phyloP scores from a whole-genome alignment of 805 yeast species.

The Phaffomyces thermotolerans region DNA sequence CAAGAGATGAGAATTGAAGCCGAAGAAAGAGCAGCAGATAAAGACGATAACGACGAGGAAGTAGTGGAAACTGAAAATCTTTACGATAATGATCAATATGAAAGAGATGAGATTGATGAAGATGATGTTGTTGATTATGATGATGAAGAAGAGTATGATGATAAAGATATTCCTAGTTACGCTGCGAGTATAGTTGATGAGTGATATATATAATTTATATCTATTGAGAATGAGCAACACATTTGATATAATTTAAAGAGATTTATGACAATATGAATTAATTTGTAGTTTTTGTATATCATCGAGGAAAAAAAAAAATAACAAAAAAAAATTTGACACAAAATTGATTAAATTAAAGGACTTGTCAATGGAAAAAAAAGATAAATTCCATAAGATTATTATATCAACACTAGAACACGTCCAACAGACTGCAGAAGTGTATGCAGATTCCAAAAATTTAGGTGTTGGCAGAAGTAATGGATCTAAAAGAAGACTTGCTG shows the following conservation, averaged over 20 bases:
- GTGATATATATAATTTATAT: no score
- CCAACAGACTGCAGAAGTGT: slow-evolving; percentile 6
- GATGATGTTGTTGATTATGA: slow-evolving; percentile 18
- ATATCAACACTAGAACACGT: slow-evolving; percentile 1
- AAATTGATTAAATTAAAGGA: background rate
- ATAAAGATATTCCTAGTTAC: slow-evolving; percentile 21
- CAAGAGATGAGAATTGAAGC: slow-evolving; percentile 86
- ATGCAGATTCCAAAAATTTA: background rate
- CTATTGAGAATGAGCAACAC: no score
- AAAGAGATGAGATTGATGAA: slow-evolving; percentile 26
- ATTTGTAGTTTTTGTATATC: background rate
- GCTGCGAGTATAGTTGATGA: slow-evolving; percentile 20
- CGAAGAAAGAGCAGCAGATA: slow-evolving; percentile 39
- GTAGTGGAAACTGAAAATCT: slow-evolving; percentile 11
- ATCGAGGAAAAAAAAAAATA: background rate
- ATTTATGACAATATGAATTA: background rate
- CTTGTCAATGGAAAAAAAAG: background rate
- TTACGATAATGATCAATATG: slow-evolving; percentile 15
- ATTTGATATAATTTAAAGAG: background rate
- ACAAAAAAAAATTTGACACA: background rate
- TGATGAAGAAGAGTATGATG: slow-evolving; percentile 30
- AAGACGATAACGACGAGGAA: slow-evolving; percentile 23
- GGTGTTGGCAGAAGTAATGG: background rate
- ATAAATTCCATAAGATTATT: slow-evolving; percentile 1
- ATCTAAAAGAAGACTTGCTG: slow-evolving; percentile 22